These are phyloP conservation scores for Dysphania ambrosioides DNA, from an alignment of 148 eudicot species.

Conservation along the genomic window DNA sequence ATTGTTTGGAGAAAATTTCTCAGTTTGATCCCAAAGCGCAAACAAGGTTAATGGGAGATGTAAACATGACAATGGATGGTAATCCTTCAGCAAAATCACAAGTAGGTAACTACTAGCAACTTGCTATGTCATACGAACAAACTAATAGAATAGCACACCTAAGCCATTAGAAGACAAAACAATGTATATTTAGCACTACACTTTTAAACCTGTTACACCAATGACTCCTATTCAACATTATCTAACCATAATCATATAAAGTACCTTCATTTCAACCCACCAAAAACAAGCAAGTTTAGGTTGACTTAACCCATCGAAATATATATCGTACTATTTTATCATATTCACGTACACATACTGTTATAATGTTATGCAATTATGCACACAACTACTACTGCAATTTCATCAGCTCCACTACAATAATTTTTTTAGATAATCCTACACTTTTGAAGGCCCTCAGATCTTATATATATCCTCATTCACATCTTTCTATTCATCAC, in stretches of 20 bases:
- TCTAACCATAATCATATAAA: background rate
- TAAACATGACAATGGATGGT: too few species aligned
- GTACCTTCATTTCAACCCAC: background rate
- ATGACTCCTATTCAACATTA: background rate
- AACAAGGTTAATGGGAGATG: too few species aligned
- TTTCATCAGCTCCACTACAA: too few species aligned
- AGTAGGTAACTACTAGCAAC: too few species aligned
- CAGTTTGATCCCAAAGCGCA: too few species aligned
- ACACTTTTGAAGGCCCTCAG: background rate
- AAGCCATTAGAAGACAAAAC: conserved; percentile 1
- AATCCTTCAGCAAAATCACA: too few species aligned
- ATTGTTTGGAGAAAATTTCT: too few species aligned
- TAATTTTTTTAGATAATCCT: too few species aligned
- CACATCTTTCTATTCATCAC: conserved; percentile 1
- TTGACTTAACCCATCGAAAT: conserved; percentile 22
- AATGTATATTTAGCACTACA: background rate
- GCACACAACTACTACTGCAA: conserved; percentile 30
- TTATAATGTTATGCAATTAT: too few species aligned
- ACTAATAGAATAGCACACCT: background rate
- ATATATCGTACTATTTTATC: background rate
- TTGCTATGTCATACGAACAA: too few species aligned
- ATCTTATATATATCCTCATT: conserved; percentile 17
- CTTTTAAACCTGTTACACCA: conserved; percentile 11
- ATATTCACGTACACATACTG: background rate
- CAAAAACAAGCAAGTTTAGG: conserved; percentile 15